These are phyloP conservation scores for Euphrasia confusa DNA, from an alignment of 257 asterid species.

Conservation along the genomic window DNA sequence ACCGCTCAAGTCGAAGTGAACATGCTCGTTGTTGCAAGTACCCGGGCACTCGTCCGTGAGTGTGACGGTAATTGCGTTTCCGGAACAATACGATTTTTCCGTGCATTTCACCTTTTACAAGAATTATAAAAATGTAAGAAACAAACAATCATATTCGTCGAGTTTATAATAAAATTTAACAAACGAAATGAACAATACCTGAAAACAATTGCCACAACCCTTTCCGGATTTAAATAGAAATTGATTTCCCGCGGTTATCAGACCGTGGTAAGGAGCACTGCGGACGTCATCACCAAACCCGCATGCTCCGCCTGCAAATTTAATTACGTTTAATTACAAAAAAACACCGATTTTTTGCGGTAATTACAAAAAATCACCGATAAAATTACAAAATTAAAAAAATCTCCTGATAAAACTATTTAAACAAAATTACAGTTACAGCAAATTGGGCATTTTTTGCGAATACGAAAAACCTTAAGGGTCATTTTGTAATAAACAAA, in stretches of 20 bases:
- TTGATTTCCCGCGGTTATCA: neutral
- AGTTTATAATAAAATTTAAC: too few relatives aligned
- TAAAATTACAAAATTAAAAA: too few relatives aligned
- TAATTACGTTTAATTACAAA: neutral
- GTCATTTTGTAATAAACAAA: neutral
- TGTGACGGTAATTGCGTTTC: neutral
- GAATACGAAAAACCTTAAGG: neutral
- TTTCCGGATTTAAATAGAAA: constrained; percentile 21
- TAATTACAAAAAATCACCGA: neutral
- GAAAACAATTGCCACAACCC: constrained; percentile 40
- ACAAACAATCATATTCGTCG: too few relatives aligned
- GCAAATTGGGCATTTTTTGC: neutral
- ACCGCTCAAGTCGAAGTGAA: constrained; percentile 12
- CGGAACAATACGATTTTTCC: neutral
- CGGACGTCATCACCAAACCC: neutral
- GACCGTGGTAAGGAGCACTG: neutral
- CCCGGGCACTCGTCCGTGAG: neutral
- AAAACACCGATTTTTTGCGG: neutral
- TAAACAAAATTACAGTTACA: neutral
- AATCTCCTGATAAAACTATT: neutral
- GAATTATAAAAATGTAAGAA: too few relatives aligned
- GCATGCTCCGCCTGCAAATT: neutral
- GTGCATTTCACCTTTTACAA: neutral
- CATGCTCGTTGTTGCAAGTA: neutral
- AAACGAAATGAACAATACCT: constrained; percentile 13